Conservation (phyloP, 306 rosid genomes). For the Lagenaria siceraria region DNA sequence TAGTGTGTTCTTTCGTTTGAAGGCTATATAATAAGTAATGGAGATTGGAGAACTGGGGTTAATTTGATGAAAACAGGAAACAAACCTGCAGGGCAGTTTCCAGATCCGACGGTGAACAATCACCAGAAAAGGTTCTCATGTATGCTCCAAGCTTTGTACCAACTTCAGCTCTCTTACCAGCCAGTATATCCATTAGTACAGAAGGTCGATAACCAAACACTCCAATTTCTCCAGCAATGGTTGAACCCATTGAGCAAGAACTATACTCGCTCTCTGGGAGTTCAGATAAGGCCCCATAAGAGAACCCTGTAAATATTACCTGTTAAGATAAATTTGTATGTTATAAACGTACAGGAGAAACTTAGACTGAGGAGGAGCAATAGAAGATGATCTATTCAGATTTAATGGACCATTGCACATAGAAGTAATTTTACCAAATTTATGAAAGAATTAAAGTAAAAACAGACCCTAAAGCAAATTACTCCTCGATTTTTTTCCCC, state of each 20-base stretch:
- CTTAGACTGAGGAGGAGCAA: neutral
- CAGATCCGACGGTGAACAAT: conserved; percentile 91
- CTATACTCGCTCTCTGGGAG: conserved; percentile 69
- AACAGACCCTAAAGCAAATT: neutral
- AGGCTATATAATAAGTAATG: neutral
- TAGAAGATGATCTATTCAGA: neutral
- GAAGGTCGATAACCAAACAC: conserved; percentile 94
- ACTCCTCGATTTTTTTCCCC: neutral
- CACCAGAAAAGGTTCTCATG: conserved; percentile 88
- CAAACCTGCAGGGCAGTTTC: conserved; percentile 97
- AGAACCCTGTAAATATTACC: conserved; percentile 93
- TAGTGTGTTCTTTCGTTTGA: neutral
- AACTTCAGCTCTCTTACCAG: conserved; percentile 98
- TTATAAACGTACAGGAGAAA: neutral
- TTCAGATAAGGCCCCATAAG: conserved; percentile 93
- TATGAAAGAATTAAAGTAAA: neutral
- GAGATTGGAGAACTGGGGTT: neutral
- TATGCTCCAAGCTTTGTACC: conserved; percentile 90
- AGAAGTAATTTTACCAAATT: neutral
- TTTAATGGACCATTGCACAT: neutral
- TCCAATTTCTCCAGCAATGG: conserved; percentile 96
- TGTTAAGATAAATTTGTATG: conserved; percentile 24
- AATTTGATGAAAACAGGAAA: conserved; percentile 11
- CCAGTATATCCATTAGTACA: conserved; percentile 85
- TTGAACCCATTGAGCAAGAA: conserved; percentile 94